Evolutionary conservation across 345 rosid genomes (phyloP).

Genomic region (Eucalyptus pauciflora): DNA sequence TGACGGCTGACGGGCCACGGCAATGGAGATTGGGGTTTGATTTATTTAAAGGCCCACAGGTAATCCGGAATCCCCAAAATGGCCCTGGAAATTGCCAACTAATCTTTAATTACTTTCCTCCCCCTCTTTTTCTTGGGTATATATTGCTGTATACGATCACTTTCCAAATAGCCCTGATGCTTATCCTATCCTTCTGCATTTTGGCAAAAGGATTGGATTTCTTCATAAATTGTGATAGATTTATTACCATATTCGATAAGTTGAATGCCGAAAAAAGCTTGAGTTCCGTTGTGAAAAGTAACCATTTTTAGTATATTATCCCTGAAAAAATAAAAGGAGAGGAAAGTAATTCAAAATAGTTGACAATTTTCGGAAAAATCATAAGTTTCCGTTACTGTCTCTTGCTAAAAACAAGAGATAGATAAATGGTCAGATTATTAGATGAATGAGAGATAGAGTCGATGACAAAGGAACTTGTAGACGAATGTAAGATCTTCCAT

Average conservation of each 20-base stretch:
- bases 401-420: neutral
- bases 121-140: neutral
- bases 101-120: neutral
- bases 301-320: too few relatives aligned
- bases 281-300: too few relatives aligned
- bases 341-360: too few relatives aligned
- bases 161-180: neutral
- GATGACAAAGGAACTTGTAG: neutral
- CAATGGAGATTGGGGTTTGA: neutral
- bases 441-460: neutral
- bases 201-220: neutral
- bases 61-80: neutral
- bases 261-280: too few relatives aligned
- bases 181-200: neutral
- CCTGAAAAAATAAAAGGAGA: too few relatives aligned
- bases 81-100: neutral
- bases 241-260: neutral
- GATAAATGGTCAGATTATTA: neutral
- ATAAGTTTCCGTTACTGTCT: rapidly evolving
- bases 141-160: neutral
- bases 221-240: neutral
- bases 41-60: neutral
- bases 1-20: neutral
- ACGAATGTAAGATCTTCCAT: neutral
- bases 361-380: neutral